A percentile compares a stretch with the other conserved stretches of the same genome.
Conservation (phyloP, 371 early-diverging fungal species). For the Saksenaea vasiformis region DNA sequence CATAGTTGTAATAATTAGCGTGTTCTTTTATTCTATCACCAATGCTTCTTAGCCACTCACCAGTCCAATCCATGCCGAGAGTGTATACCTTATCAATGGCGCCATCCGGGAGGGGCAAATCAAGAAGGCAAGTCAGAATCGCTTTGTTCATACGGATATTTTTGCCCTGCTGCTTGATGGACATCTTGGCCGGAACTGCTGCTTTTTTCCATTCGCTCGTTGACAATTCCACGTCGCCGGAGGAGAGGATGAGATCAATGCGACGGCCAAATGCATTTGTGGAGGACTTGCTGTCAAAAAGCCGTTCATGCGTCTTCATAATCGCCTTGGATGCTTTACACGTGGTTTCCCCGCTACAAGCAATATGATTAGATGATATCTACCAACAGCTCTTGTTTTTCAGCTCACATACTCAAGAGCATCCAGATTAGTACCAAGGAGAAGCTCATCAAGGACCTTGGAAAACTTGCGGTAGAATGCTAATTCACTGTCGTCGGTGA, state of each 20-base stretch:
- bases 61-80: slow-evolving; percentile 1
- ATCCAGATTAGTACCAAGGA: not conserved
- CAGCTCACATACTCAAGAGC: not conserved
- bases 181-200: slow-evolving; percentile 1
- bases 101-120: not conserved
- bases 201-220: not conserved
- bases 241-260: not conserved
- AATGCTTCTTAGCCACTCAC: not conserved
- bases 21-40: not conserved
- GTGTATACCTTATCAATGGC: not conserved
- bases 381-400: not conserved
- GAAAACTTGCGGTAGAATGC: too few relatives aligned
- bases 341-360: not conserved
- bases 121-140: not conserved
- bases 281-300: not conserved
- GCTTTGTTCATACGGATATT: not conserved
- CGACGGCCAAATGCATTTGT: not conserved
- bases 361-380: not conserved
- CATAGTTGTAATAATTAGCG: not conserved
- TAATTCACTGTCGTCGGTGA: too few relatives aligned
- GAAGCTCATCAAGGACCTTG: too few relatives aligned
- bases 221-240: not conserved
- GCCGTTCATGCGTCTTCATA: not conserved
- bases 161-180: not conserved
- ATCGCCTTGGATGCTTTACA: not conserved